A percentile compares a stretch with the other conserved stretches of the same genome.
These are phyloP conservation scores for Fusarium oxysporum DNA, from an alignment of 2,329 filamentous ascomycete genomes.

Conservation along the genomic window DNA sequence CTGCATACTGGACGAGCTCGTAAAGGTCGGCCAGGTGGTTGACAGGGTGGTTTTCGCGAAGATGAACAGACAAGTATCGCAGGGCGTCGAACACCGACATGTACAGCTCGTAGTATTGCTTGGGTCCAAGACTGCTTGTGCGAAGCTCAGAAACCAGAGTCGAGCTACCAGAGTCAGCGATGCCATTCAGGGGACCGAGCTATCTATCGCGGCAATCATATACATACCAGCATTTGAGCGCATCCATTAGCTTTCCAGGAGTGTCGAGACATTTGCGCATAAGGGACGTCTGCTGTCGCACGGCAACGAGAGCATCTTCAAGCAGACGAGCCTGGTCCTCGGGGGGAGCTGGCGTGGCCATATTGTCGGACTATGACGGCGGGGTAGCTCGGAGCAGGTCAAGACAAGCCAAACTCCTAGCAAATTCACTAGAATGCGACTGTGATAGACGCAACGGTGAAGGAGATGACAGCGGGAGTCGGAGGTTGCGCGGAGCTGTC, in stretches of 20 bases:
- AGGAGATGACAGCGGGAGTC: slow-evolving; percentile 26
- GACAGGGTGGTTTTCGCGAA: slow-evolving; percentile 96
- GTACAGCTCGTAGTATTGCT: slow-evolving; percentile 99
- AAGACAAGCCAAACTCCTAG: slow-evolving; percentile 39
- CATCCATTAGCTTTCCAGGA: slow-evolving; percentile 99
- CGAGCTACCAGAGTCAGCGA: slow-evolving; percentile 69
- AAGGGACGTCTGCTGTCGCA: slow-evolving; percentile 94
- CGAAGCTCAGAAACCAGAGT: slow-evolving; percentile 98
- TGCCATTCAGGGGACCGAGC: slow-evolving; percentile 21
- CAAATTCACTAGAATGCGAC: slow-evolving; percentile 43
- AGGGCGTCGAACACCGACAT: slow-evolving; percentile 99
- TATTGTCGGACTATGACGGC: slow-evolving; percentile 47
- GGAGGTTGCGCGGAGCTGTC: slow-evolving; percentile 27
- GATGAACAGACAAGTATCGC: slow-evolving; percentile 94
- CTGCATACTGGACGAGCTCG: slow-evolving; percentile 97
- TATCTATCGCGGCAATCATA: background rate
- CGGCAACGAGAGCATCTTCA: slow-evolving; percentile 95
- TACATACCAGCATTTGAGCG: slow-evolving; percentile 96
- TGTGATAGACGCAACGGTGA: slow-evolving; percentile 27
- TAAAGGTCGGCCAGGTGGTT: slow-evolving; percentile 98
- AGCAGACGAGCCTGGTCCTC: slow-evolving; percentile 92
- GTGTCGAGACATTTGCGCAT: slow-evolving; percentile 99
- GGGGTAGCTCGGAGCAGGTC: slow-evolving; percentile 48
- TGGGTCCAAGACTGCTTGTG: slow-evolving; percentile 96
- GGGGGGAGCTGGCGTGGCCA: slow-evolving; percentile 69